These are phyloP conservation scores for Aplosporella prunicola DNA, from an alignment of 2,329 filamentous ascomycete genomes.

Conservation along the genomic window DNA sequence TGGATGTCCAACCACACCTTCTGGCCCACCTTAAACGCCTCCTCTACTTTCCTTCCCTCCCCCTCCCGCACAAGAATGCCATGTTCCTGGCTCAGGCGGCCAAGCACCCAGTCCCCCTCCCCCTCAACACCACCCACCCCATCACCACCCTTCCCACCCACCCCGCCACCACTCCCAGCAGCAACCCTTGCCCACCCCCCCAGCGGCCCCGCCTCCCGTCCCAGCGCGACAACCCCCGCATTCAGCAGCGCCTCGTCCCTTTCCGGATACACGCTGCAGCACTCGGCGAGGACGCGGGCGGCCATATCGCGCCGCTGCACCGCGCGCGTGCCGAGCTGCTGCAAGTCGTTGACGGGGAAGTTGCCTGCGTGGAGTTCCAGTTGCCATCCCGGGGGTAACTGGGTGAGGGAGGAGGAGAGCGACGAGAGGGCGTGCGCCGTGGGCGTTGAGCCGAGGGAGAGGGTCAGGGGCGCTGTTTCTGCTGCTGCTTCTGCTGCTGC, in stretches of 20 bases:
- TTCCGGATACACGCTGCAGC: not conserved
- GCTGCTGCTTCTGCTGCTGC: too few relatives aligned
- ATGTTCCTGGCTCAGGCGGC: not conserved
- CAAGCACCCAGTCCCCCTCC: not conserved
- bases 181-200: too few relatives aligned
- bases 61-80: not conserved
- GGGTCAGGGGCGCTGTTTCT: not conserved
- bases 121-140: not conserved
- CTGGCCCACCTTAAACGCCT: slow-evolving; percentile 19
- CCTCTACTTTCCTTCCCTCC: slow-evolving; percentile 13
- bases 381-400: too few relatives aligned
- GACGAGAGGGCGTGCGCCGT: not conserved
- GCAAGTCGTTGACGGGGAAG: not conserved
- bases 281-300: not conserved
- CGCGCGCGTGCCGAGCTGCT: not conserved
- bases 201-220: not conserved
- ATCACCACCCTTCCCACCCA: too few relatives aligned
- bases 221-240: not conserved
- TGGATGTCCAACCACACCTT: not conserved
- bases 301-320: not conserved
- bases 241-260: not conserved
- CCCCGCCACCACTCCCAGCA: too few relatives aligned
- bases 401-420: not conserved
- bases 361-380: not conserved
- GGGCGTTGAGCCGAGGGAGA: not conserved